Evolutionary conservation across 352 stramenopile species (phyloP).

Genomic region (Pythium chondricola): DNA sequence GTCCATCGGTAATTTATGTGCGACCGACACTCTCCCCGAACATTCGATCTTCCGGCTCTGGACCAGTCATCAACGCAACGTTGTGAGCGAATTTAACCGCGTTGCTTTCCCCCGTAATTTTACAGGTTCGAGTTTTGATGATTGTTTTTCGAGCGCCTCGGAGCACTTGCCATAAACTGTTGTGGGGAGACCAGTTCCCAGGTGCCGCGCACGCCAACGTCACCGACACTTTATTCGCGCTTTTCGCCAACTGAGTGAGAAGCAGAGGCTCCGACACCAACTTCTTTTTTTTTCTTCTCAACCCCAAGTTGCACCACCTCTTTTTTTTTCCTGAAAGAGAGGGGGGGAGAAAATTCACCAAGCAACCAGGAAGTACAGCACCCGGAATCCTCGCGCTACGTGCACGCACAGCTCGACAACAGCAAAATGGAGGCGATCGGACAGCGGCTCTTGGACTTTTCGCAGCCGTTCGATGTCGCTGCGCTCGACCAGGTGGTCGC

Average conservation of each 20-base stretch:
- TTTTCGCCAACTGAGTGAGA: too few relatives aligned
- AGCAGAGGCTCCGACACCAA: too few relatives aligned
- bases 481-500: conserved; percentile 96
- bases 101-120: conserved; percentile 3
- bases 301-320: too few relatives aligned
- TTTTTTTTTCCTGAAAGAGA: too few relatives aligned
- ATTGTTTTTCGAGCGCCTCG: conserved; percentile 5
- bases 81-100: conserved; percentile 2
- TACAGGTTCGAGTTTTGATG: conserved; percentile 12
- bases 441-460: conserved; percentile 92
- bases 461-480: conserved; percentile 93
- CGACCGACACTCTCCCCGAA: conserved; percentile 13
- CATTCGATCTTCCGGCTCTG: conserved; percentile 12
- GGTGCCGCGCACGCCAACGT: too few relatives aligned
- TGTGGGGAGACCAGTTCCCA: too few relatives aligned
- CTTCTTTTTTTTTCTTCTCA: too few relatives aligned
- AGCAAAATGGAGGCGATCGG: conserved; percentile 81
- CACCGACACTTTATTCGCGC: too few relatives aligned
- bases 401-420: too few relatives aligned
- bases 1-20: conserved; percentile 12
- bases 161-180: too few relatives aligned
- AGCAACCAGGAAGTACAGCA: background rate
- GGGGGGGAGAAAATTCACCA: too few relatives aligned
- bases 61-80: background rate
- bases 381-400: too few relatives aligned